These are phyloP conservation scores for Abortiporus biennis DNA, from an alignment of 1,284 basidiomycete genomes.

Conservation along the genomic window DNA sequence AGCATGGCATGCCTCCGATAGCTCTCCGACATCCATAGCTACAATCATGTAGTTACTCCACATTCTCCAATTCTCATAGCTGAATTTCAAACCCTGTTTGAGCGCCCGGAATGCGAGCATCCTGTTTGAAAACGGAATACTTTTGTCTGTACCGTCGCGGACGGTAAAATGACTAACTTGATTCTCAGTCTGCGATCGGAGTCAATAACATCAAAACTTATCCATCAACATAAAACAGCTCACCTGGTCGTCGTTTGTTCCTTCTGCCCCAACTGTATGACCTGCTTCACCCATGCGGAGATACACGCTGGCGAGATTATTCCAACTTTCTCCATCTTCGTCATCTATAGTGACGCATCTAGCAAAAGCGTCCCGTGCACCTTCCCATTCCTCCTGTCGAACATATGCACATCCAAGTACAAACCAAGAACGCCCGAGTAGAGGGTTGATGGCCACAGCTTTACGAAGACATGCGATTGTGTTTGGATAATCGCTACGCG, in stretches of 20 bases:
- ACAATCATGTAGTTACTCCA: constrained; percentile 99
- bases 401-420: constrained; percentile 89
- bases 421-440: constrained; percentile 90
- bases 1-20: constrained; percentile 84
- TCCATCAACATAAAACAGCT: constrained; percentile 5
- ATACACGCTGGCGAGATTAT: constrained; percentile 94
- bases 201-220: background rate
- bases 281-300: constrained; percentile 63
- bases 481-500: constrained; percentile 54
- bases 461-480: constrained; percentile 65
- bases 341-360: constrained; percentile 89
- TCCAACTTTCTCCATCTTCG: constrained; percentile 98
- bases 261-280: constrained; percentile 14
- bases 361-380: constrained; percentile 79
- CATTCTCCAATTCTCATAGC: constrained; percentile 94
- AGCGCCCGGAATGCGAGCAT: constrained; percentile 92
- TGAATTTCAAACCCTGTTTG: constrained; percentile 79
- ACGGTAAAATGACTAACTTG: background rate
- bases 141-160: constrained; percentile 15
- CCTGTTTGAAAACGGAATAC: constrained; percentile 65
- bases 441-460: constrained; percentile 86
- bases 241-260: constrained; percentile 24
- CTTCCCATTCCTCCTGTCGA: constrained; percentile 77
- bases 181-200: background rate
- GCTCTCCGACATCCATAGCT: constrained; percentile 88